Percentiles rank a stretch among this genome's conserved stretches.
phyloP scores from a whole-genome alignment of 352 stramenopile species.

The Albugo laibachii region DNA sequence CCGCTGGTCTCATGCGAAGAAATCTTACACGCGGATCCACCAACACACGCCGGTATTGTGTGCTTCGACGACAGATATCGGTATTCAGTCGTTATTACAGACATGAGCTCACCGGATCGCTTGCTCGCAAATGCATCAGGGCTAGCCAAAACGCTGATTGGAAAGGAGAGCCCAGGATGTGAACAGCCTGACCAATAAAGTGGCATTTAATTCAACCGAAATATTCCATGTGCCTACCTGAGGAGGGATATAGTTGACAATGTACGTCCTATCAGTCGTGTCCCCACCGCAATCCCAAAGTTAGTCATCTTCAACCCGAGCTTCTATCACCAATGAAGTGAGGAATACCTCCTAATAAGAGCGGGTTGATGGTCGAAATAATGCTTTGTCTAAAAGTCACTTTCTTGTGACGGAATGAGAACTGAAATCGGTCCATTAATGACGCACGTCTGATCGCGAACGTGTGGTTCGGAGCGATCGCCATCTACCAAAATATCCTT shows the following conservation, averaged over 20 bases:
- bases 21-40: slow-evolving; percentile 68
- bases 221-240: slow-evolving; percentile 71
- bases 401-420: slow-evolving; percentile 93
- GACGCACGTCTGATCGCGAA: slow-evolving; percentile 82
- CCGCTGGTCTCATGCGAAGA: slow-evolving; percentile 56
- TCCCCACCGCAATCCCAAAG: slow-evolving; percentile 88
- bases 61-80: slow-evolving; percentile 69
- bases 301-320: slow-evolving; percentile 73
- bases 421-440: slow-evolving; percentile 70
- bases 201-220: slow-evolving; percentile 82
- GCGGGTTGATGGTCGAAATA: slow-evolving; percentile 34
- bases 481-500: slow-evolving; percentile 69
- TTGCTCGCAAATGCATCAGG: slow-evolving; percentile 56
- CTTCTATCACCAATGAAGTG: slow-evolving; percentile 84
- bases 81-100: slow-evolving; percentile 38
- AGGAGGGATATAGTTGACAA: slow-evolving; percentile 78
- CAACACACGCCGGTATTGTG: slow-evolving; percentile 57
- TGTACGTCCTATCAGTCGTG: slow-evolving; percentile 87
- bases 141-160: slow-evolving; percentile 18
- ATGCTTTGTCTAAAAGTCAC: slow-evolving; percentile 87
- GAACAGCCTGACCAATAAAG: slow-evolving; percentile 78
- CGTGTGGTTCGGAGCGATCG: slow-evolving; percentile 80
- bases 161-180: slow-evolving; percentile 88
- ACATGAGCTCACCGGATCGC: slow-evolving; percentile 16
- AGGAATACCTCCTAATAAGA: slow-evolving; percentile 36